Conservation (phyloP, 129 eudicot species). For the Flaveria brownii region DNA sequence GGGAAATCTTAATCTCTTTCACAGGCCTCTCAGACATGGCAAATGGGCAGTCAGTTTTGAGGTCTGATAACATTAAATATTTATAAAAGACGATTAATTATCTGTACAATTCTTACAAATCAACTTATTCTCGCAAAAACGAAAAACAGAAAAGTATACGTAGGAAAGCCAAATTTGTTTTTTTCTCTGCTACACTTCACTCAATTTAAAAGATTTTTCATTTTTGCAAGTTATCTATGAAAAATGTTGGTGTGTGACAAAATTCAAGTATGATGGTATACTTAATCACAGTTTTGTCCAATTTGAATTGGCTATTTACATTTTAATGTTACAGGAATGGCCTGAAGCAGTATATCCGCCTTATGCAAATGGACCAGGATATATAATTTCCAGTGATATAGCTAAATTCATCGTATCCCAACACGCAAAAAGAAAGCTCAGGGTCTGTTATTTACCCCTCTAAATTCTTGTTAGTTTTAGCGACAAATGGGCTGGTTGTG, state of each 20-base stretch:
- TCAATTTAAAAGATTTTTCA: neutral
- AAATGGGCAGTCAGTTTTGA: slow-evolving; percentile 95
- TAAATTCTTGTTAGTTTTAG: neutral
- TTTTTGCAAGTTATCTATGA: slow-evolving; percentile 2
- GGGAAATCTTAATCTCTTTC: slow-evolving; percentile 89
- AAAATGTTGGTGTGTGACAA: slow-evolving; percentile 1
- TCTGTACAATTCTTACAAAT: slow-evolving; percentile 15
- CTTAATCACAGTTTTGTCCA: neutral
- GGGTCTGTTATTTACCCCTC: slow-evolving; percentile 50
- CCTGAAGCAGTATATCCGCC: slow-evolving; percentile 89
- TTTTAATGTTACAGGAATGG: slow-evolving; percentile 74
- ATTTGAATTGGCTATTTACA: slow-evolving; percentile 15
- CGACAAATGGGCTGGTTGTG: slow-evolving; percentile 15
- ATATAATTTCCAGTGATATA: slow-evolving; percentile 74
- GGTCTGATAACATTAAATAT: slow-evolving; percentile 41
- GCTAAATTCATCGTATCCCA: slow-evolving; percentile 66
- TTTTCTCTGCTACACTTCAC: neutral
- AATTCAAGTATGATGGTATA: neutral
- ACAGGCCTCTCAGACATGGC: slow-evolving; percentile 87
- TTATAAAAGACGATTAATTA: neutral
- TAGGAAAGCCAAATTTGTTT: neutral
- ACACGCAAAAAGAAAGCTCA: slow-evolving; percentile 53
- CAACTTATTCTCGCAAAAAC: neutral
- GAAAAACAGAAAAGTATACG: neutral
- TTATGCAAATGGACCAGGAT: slow-evolving; percentile 95